Evolutionary conservation across 805 yeast species (phyloP), one percentile per base, ranked within the genome.

Genomic region (Blastobotrys peoriensis): DNA sequence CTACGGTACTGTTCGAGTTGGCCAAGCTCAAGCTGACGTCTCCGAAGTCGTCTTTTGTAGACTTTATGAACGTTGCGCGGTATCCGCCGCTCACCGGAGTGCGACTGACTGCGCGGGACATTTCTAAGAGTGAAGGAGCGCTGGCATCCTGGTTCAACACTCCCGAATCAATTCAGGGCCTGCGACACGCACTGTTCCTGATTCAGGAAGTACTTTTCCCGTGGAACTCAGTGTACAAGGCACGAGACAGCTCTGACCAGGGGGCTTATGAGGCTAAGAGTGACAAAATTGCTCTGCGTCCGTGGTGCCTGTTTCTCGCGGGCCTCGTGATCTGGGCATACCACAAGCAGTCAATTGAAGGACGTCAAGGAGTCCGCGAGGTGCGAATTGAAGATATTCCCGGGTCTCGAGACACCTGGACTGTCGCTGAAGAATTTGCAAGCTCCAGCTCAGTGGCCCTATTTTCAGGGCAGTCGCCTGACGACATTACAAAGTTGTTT

Each of bases 241-340:
- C 57, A 5, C 22, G 43, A 3, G 36, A 8, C 10, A 25, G 13
- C 13, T 8, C 30, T 25, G 30, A 25, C 13, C 8, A 25, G 10
- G 30, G 30, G 8, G 18, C 16, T 10, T 41, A 41, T 25, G 17
- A 20, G 3, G 44, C 44, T 6, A 21, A 20, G 10, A n/a, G 33
- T 5, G 61, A 57, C 48, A 54, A 56, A 39, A 47, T 57, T 16
- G 60, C 58, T 2, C 48, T 56, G 13, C 41, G 60, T 10, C 61
- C 61, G 3, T 57, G 61, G 61, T 56, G 60, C 35, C 39, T 57
- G 21, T 56, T 56, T 46, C 41, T 57, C 10, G 45, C 51, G 15
- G 55, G 59, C n/a, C 46, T 56, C n/a, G 42, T 54, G 3, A 52
- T 56, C 8, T 55, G 58, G 56, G 48, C 55, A 5, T 56, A 47